Evolutionary conservation across 2,329 filamentous ascomycete species (phyloP).

Genomic region (Amauroascus niger): DNA sequence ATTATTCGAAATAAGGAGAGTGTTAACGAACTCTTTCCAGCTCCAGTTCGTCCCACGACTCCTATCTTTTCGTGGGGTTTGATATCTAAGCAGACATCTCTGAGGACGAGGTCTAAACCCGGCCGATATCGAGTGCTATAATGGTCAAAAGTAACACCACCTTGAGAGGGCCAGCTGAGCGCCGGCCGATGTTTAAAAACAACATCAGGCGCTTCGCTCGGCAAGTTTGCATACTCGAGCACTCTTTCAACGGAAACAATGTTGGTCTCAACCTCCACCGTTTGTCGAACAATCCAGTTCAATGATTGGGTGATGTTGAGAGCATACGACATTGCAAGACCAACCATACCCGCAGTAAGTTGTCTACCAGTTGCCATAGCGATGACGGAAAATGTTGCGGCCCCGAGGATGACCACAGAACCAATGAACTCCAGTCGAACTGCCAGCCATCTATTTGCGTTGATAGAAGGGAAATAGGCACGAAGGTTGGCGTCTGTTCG

Average conservation of each 20-base stretch:
- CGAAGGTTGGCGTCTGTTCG: conserved; percentile 88
- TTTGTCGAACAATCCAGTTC: conserved; percentile 98
- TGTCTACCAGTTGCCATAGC: conserved; percentile 60
- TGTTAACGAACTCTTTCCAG: conserved; percentile 90
- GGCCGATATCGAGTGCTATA: conserved; percentile 90
- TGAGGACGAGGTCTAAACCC: conserved; percentile 82
- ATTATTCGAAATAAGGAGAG: conserved; percentile 92
- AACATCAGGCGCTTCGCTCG: conserved; percentile 89
- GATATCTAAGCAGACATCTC: conserved; percentile 84
- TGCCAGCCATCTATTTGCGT: conserved; percentile 86
- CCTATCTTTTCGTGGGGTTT: conserved; percentile 97
- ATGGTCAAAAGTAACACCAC: conserved; percentile 80
- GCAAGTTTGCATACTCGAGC: conserved; percentile 83
- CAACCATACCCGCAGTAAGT: conserved; percentile 66
- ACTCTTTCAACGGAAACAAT: conserved; percentile 98
- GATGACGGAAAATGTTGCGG: conserved; percentile 72
- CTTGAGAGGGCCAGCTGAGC: conserved; percentile 82
- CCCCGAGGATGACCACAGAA: conserved; percentile 79
- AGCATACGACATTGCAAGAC: conserved; percentile 92
- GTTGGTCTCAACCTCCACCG: conserved; percentile 99
- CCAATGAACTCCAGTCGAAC: conserved; percentile 93
- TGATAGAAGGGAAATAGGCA: conserved; percentile 93
- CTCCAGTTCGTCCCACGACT: conserved; percentile 89
- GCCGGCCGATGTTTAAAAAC: conserved; percentile 78
- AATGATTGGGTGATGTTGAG: conserved; percentile 93